Evolutionary conservation across 2,329 filamentous ascomycete species (phyloP).

Genomic region (Diplodia sapinea): DNA sequence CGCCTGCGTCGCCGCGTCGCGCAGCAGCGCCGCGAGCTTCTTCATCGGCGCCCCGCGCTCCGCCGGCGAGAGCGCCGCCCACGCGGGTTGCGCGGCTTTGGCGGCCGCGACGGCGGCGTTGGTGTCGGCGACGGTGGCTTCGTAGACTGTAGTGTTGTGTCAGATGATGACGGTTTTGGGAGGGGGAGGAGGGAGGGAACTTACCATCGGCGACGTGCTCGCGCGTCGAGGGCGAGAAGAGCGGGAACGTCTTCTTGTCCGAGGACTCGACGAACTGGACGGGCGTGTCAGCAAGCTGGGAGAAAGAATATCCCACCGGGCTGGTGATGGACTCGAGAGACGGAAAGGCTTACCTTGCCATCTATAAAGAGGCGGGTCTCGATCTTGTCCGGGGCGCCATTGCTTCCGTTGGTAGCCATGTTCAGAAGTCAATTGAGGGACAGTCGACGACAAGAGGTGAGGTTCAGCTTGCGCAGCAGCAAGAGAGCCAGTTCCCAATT

Average conservation of each 20-base stretch:
- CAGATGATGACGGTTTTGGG: too few species aligned
- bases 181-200: neutral
- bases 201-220: constrained; percentile 40
- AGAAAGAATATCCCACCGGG: too few species aligned
- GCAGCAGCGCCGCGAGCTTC: constrained; percentile 49
- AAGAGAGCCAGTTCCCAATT: neutral
- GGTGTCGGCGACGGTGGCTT: constrained; percentile 37
- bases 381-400: neutral
- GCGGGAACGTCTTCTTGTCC: constrained; percentile 39
- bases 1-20: constrained; percentile 27
- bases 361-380: constrained; percentile 30
- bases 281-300: constrained; percentile 7
- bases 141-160: constrained; percentile 27
- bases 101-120: constrained; percentile 39
- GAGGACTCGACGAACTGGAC: constrained; percentile 41
- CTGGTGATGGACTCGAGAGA: too few species aligned
- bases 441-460: neutral
- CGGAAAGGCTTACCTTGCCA: neutral
- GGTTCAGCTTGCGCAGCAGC: neutral
- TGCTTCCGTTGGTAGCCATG: constrained; percentile 1
- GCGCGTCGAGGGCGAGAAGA: constrained; percentile 41
- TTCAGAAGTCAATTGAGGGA: neutral
- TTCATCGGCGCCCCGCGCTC: constrained; percentile 51
- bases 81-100: constrained; percentile 39
- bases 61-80: constrained; percentile 45